Evolutionary conservation across 345 rosid genomes (phyloP).

Genomic region (Isatis tinctoria): DNA sequence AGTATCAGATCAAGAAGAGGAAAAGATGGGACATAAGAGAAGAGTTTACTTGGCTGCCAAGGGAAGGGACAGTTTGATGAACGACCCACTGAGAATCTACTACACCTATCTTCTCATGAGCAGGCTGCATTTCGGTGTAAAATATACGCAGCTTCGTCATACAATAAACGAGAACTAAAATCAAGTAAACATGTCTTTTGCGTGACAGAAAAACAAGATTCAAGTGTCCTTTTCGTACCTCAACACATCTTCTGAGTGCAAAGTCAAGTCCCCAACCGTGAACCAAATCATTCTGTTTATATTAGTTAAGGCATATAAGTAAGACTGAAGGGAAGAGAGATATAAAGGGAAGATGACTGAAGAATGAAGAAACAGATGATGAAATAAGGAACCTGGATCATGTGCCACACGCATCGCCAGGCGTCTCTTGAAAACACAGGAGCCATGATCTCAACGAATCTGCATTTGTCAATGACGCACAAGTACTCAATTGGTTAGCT

Average conservation of each 20-base stretch:
- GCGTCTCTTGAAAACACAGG: conserved; percentile 91
- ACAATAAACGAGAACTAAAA: not conserved
- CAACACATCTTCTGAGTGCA: conserved; percentile 84
- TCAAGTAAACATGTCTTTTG: not conserved
- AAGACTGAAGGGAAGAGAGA: not conserved
- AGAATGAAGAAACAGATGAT: conserved; percentile 1
- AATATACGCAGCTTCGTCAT: not conserved
- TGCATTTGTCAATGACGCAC: conserved; percentile 24
- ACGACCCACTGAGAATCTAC: conserved; percentile 97
- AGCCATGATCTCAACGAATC: conserved; percentile 99
- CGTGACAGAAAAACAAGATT: not conserved
- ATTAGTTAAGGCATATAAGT: conserved; percentile 20
- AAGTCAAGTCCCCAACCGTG: conserved; percentile 99
- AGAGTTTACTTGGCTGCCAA: conserved; percentile 72
- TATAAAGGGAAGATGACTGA: not conserved
- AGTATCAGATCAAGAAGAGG: not conserved
- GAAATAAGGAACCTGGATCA: conserved; percentile 71
- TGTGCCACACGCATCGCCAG: conserved; percentile 98
- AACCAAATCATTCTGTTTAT: conserved; percentile 85
- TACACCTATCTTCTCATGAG: conserved; percentile 97
- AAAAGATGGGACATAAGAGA: not conserved
- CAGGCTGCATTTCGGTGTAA: conserved; percentile 53
- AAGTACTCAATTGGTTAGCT: not conserved
- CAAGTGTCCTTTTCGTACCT: conserved; percentile 40
- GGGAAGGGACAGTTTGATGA: conserved; percentile 87